Conservation (phyloP, 2,329 filamentous ascomycete genomes). For the Didymella pinodella region DNA sequence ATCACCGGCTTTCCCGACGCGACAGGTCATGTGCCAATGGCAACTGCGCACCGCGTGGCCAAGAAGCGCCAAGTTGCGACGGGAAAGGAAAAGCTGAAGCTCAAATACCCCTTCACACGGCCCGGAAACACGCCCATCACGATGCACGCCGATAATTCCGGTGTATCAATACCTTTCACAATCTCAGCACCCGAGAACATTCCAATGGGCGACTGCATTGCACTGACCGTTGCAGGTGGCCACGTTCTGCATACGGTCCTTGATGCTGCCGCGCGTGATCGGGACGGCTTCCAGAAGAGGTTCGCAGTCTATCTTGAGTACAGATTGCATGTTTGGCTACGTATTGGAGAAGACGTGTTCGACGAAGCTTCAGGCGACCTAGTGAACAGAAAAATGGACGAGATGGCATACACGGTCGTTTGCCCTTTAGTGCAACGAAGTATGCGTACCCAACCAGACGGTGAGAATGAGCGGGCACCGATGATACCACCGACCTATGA, state of each 20-base stretch:
- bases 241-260: slow-evolving; percentile 15
- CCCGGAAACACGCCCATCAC: slow-evolving; percentile 3
- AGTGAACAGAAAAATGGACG: slow-evolving; percentile 23
- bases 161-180: slow-evolving; percentile 7
- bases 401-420: slow-evolving; percentile 21
- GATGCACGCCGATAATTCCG: slow-evolving; percentile 1
- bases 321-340: slow-evolving; percentile 20
- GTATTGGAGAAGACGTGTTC: slow-evolving; percentile 21
- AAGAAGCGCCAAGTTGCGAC: slow-evolving; percentile 12
- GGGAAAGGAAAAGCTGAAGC: slow-evolving; percentile 17
- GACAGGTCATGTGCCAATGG: slow-evolving; percentile 20
- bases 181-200: slow-evolving; percentile 1
- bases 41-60: neutral
- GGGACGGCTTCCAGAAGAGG: neutral
- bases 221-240: slow-evolving; percentile 12
- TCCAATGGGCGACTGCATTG: slow-evolving; percentile 8
- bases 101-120: slow-evolving; percentile 14
- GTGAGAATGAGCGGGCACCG: neutral
- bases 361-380: slow-evolving; percentile 19
- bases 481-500: slow-evolving; percentile 13
- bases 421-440: slow-evolving; percentile 11
- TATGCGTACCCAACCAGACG: neutral
- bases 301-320: slow-evolving; percentile 19
- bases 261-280: neutral
- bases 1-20: slow-evolving; percentile 12